Percentiles rank a stretch among this genome's conserved stretches.
Conservation (phyloP, 2,329 filamentous ascomycete genomes). For the Ophiostoma australiae region DNA sequence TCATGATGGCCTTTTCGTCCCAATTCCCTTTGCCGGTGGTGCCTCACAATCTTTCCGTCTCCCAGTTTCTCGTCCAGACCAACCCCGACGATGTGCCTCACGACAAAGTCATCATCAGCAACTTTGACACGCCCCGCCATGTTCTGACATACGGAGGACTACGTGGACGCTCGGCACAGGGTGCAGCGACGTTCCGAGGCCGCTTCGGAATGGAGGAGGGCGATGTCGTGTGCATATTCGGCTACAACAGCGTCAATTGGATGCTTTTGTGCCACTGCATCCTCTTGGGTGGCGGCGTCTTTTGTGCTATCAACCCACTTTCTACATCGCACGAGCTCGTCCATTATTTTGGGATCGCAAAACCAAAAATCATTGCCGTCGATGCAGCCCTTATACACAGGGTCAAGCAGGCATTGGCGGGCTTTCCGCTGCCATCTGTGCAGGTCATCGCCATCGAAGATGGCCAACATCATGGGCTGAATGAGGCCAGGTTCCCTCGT, state of each 20-base stretch:
- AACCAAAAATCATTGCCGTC: not conserved
- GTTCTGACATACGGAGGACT: not conserved
- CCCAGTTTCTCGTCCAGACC: constrained; percentile 29
- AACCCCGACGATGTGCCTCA: constrained; percentile 30
- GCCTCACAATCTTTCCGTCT: constrained; percentile 29
- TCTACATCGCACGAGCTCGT: not conserved
- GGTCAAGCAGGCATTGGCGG: not conserved
- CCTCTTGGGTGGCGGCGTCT: not conserved
- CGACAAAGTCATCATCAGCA: constrained; percentile 28
- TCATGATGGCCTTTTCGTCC: not conserved
- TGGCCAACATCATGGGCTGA: not conserved
- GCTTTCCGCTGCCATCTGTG: not conserved
- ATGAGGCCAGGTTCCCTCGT: not conserved
- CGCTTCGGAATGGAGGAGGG: not conserved
- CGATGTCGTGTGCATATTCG: not conserved
- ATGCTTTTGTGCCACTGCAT: not conserved
- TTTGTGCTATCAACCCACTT: not conserved
- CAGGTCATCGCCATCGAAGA: not conserved
- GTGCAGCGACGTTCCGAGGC: not conserved
- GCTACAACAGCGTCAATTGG: not conserved
- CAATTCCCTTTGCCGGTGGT: constrained; percentile 18
- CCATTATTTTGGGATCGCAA: not conserved
- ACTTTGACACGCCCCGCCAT: constrained; percentile 28
- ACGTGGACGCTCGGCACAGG: not conserved
- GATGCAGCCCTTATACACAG: not conserved